Conservation (phyloP, 257 asterid genomes). For the Ehretia macrophylla region DNA sequence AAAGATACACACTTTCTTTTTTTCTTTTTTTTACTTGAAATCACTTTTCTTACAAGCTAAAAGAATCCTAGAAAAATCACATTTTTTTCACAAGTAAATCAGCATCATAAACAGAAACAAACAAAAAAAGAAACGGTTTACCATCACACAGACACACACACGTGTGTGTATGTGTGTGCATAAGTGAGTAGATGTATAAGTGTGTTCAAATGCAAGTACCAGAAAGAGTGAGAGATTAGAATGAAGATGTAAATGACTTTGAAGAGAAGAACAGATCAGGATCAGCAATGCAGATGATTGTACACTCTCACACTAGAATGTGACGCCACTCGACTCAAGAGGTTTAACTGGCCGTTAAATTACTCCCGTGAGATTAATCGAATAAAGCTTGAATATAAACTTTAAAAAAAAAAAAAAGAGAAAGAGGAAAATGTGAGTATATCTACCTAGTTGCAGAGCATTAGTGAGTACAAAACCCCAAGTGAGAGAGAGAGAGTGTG, state of each 20-base stretch:
- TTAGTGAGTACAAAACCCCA: not conserved
- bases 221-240: not conserved
- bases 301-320: too few species aligned
- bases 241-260: not conserved
- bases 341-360: too few species aligned
- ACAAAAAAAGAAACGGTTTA: too few species aligned
- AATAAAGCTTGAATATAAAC: too few species aligned
- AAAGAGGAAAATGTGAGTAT: slow-evolving; percentile 2
- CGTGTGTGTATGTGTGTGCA: too few species aligned
- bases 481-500: slow-evolving; percentile 11
- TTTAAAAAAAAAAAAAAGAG: not conserved
- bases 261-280: not conserved
- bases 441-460: not conserved
- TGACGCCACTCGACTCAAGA: too few species aligned
- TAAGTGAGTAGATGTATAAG: too few species aligned
- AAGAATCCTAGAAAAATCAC: slow-evolving; percentile 7
- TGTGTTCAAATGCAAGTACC: too few species aligned
- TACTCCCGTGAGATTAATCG: too few species aligned
- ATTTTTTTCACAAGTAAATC: not conserved
- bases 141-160: not conserved
- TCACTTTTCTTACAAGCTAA: too few species aligned
- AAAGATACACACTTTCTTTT: too few species aligned
- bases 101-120: not conserved
- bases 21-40: too few species aligned
- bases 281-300: not conserved